Conservation (phyloP, 106 monocot genomes). For the Dendrobium chrysotoxum region DNA sequence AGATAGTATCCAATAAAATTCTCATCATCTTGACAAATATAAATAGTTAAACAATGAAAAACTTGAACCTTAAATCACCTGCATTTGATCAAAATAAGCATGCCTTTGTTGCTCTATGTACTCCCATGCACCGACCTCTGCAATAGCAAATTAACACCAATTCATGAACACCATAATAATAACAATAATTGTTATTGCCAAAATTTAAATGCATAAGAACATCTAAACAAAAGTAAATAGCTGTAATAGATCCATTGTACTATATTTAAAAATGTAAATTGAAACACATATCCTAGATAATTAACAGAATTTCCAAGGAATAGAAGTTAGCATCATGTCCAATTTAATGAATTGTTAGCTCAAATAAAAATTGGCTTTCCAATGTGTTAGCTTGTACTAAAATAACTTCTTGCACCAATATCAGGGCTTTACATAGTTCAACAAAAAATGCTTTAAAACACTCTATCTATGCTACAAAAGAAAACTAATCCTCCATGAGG, state of each 20-base stretch:
- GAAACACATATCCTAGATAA: background rate
- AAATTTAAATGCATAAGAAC: background rate
- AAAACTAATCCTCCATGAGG: too few relatives aligned
- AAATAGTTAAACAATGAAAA: background rate
- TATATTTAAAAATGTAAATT: background rate
- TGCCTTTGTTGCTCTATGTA: conserved; percentile 85
- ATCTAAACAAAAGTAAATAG: background rate
- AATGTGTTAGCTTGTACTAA: too few relatives aligned
- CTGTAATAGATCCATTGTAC: background rate
- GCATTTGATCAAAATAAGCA: conserved; percentile 97
- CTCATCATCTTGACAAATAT: background rate
- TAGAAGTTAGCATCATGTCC: background rate
- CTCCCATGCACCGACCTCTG: conserved; percentile 97
- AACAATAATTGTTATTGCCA: background rate
- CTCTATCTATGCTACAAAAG: too few relatives aligned
- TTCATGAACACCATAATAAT: background rate
- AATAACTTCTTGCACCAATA: too few relatives aligned
- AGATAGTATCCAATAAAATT: background rate
- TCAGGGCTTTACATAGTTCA: too few relatives aligned
- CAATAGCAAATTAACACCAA: conserved; percentile 13
- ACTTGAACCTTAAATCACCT: conserved; percentile 36
- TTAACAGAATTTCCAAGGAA: background rate
- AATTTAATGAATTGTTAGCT: too few relatives aligned
- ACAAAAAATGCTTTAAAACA: too few relatives aligned
- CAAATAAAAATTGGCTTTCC: too few relatives aligned